Conservation (phyloP, 371 early-diverging fungal species). For the Mucor circinelloides region DNA sequence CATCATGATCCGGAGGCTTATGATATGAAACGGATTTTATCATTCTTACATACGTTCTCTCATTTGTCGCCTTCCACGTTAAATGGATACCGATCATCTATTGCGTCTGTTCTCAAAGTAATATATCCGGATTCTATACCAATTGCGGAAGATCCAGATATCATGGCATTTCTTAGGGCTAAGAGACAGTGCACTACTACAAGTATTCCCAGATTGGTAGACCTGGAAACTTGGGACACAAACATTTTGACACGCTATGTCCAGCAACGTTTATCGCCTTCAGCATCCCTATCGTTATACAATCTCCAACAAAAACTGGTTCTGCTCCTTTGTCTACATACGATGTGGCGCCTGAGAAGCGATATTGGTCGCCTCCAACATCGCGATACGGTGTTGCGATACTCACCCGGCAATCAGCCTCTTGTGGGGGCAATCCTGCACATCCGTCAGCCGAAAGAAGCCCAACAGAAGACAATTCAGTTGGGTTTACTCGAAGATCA, state of each 20-base stretch:
- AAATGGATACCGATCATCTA: constrained; percentile 6
- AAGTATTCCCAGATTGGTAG: neutral
- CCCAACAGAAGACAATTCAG: neutral
- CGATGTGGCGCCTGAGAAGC: constrained; percentile 23
- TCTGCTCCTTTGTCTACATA: constrained; percentile 1
- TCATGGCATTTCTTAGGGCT: constrained; percentile 6
- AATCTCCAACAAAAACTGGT: constrained; percentile 23
- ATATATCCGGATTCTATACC: neutral
- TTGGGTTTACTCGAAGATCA: neutral
- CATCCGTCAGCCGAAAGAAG: constrained; percentile 48
- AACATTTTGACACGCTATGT: neutral
- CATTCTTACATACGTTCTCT: neutral
- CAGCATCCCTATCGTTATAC: neutral
- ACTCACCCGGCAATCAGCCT: neutral
- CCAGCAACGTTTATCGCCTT: neutral
- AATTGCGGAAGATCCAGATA: neutral
- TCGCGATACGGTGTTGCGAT: constrained; percentile 18
- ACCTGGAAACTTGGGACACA: constrained; percentile 11
- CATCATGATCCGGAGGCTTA: neutral
- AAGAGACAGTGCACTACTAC: neutral
- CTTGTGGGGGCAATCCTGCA: no score
- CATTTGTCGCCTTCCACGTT: neutral
- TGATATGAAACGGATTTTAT: neutral
- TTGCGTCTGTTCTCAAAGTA: constrained; percentile 5
- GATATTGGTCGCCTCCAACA: constrained; percentile 22